phyloP scores from a whole-genome alignment of 768 basidiomycete species.

The Lactarius sanguifluus region DNA sequence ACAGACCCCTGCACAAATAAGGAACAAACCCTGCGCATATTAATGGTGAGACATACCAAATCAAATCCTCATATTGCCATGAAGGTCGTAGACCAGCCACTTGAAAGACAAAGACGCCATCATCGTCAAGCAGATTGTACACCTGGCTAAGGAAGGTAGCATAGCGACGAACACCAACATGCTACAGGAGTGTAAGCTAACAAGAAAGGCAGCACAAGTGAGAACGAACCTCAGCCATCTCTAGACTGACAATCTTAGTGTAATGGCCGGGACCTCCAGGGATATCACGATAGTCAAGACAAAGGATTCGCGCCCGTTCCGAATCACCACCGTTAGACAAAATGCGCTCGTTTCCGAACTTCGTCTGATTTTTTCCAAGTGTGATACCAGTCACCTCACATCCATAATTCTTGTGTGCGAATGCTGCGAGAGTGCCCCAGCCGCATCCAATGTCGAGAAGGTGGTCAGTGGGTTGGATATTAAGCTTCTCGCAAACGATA shows the following conservation, averaged over 20 bases:
- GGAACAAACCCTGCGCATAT: neutral
- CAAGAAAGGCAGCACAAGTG: neutral
- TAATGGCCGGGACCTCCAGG: constrained; percentile 73
- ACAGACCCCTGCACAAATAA: constrained; percentile 67
- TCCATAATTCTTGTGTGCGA: constrained; percentile 96
- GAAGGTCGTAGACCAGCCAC: constrained; percentile 93
- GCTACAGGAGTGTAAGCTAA: constrained; percentile 44
- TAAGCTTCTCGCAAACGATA: constrained; percentile 91
- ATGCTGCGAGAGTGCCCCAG: constrained; percentile 94
- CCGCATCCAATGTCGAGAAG: constrained; percentile 89
- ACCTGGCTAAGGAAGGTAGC: constrained; percentile 85
- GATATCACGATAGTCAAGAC: constrained; percentile 91
- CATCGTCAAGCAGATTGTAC: constrained; percentile 90
- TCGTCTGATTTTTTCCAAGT: constrained; percentile 85
- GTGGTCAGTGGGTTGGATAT: constrained; percentile 82
- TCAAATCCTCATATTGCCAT: constrained; percentile 99
- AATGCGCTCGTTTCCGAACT: constrained; percentile 90
- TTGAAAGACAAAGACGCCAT: constrained; percentile 93
- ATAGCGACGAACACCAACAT: constrained; percentile 95
- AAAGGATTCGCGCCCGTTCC: constrained; percentile 83
- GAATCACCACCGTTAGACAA: constrained; percentile 57
- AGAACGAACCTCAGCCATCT: constrained; percentile 88
- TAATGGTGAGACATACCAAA: constrained; percentile 57
- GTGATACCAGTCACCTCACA: constrained; percentile 97
- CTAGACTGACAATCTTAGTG: constrained; percentile 92